Base-by-base conservation (phyloP, 2,329 filamentous ascomycete genomes). In the Cercospora beticola region DNA sequence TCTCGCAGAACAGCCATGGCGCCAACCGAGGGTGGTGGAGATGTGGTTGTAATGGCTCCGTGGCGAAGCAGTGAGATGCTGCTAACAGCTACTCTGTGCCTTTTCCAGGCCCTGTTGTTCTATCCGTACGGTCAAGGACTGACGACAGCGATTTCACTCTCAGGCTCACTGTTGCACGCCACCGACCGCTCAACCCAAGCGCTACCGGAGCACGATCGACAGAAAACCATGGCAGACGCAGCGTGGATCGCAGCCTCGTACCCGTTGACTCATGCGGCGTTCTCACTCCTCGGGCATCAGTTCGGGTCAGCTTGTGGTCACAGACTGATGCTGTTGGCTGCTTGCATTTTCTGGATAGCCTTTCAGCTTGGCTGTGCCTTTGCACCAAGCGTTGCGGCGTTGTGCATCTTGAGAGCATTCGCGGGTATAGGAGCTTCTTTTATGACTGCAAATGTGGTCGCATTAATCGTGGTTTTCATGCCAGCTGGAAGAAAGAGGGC, bases 211-310 rank as follows among this genome's bases (percentile, higher is more conserved):
- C 10, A 16, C 6, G 61, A 31, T 7, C 36, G 18, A 1, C 6
- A 6, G 12, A 57, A 18, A 6, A 18, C 31, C 30, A 57, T 28
- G 30, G 62, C 49, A 2, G 62, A 40, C 49, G 62, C 62, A 36
- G 18, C 26, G 5, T 68, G 69, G 69, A 67, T 71, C 43, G 61
- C 69, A 10, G 69, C 69, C 3, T 62, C 64, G 18, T 71, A 69
- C n/a, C 52, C 69, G 9, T 36, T 71, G 26, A 71, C 69, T 0
- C 60, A 65, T 21, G 69, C 66, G 12, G 64, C 64, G 0, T 69
- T 68, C 49, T 52, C 66, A 4, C 64, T 71, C 2, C 59, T 68
- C 12, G 66, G 59, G 18, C 63, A 58, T 7, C 40, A 65, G 26
- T 21, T 68, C 5, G 69, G 69, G 4, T 40, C 61, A n/a, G 56